A percentile compares a stretch with the other conserved stretches of the same genome.
These are phyloP conservation scores for Neurospora discreta DNA, from an alignment of 495 filamentous ascomycete genomes.

Conservation along the genomic window DNA sequence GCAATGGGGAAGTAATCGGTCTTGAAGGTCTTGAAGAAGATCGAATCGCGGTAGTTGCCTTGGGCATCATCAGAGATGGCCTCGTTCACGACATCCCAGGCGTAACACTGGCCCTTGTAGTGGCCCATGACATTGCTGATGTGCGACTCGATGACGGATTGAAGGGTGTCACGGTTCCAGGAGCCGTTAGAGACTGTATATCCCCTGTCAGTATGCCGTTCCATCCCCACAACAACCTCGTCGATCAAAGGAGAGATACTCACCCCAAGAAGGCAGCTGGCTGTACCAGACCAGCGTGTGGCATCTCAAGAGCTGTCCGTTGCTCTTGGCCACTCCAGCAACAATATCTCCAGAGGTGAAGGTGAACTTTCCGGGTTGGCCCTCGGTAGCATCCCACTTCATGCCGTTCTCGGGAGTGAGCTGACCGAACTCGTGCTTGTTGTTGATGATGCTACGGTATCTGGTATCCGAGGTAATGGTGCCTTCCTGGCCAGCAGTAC, in stretches of 20 bases:
- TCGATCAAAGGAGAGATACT: background rate
- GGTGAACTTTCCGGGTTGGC: conserved; percentile 33
- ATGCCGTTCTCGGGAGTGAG: conserved; percentile 49
- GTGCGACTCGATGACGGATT: conserved; percentile 31
- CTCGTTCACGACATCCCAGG: conserved; percentile 48
- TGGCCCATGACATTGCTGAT: conserved; percentile 43
- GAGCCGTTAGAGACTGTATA: conserved; percentile 34
- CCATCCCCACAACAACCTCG: background rate
- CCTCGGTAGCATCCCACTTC: conserved; percentile 41
- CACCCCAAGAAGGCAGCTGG: conserved; percentile 48
- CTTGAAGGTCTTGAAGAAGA: conserved; percentile 32
- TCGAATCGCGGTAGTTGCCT: conserved; percentile 27
- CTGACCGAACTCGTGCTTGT: conserved; percentile 46
- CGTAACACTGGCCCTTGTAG: conserved; percentile 38
- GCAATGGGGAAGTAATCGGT: conserved; percentile 37
- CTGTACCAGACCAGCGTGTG: conserved; percentile 54
- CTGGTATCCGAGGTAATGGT: conserved; percentile 31
- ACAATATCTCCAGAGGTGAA: conserved; percentile 40
- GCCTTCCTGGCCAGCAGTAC: conserved; percentile 47
- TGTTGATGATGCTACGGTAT: conserved; percentile 35
- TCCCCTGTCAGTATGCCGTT: conserved; percentile 30
- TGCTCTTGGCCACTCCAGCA: conserved; percentile 37
- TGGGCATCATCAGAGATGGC: conserved; percentile 28
- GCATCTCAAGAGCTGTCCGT: conserved; percentile 45
- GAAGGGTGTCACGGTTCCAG: conserved; percentile 44